Conservation (phyloP, 2,329 filamentous ascomycete species). For the Calycina herbarum region DNA sequence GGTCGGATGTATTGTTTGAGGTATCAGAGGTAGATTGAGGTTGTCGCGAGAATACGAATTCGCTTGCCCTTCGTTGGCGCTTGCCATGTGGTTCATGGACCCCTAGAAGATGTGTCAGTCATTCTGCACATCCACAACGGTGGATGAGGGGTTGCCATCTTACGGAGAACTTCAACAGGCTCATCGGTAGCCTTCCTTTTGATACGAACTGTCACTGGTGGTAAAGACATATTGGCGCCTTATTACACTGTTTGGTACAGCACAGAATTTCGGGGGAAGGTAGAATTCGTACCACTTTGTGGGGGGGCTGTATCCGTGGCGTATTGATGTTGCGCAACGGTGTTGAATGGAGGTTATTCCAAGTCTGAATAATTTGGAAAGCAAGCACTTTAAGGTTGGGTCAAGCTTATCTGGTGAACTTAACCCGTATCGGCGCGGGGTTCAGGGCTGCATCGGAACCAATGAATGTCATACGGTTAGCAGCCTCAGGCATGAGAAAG, state of each 20-base stretch:
- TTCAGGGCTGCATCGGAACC: not conserved
- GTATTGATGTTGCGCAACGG: not conserved
- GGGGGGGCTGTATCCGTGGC: not conserved
- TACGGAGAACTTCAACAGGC: slow-evolving; percentile 38
- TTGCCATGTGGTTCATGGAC: slow-evolving; percentile 34
- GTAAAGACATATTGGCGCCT: slow-evolving; percentile 32
- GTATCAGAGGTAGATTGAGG: slow-evolving; percentile 9
- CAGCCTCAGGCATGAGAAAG: not conserved
- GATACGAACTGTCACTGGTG: slow-evolving; percentile 35
- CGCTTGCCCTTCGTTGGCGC: slow-evolving; percentile 26
- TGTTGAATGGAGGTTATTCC: not conserved
- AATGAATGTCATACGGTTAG: not conserved
- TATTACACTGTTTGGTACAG: not conserved
- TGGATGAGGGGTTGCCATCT: slow-evolving; percentile 10
- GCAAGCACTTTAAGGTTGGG: not conserved
- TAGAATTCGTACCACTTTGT: not conserved
- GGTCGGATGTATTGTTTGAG: slow-evolving; percentile 9
- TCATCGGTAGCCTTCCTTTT: slow-evolving; percentile 39
- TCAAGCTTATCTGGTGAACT: not conserved
- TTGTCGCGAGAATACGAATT: slow-evolving; percentile 36
- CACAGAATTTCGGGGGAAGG: not conserved
- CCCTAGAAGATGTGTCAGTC: slow-evolving; percentile 23
- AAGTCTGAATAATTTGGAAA: not conserved
- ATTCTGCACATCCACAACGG: not conserved
- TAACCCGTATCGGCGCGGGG: not conserved